Evolutionary conservation across 2,329 filamentous ascomycete species (phyloP), one percentile per base, ranked within the genome.

Genomic region (Gyromitra esculenta): DNA sequence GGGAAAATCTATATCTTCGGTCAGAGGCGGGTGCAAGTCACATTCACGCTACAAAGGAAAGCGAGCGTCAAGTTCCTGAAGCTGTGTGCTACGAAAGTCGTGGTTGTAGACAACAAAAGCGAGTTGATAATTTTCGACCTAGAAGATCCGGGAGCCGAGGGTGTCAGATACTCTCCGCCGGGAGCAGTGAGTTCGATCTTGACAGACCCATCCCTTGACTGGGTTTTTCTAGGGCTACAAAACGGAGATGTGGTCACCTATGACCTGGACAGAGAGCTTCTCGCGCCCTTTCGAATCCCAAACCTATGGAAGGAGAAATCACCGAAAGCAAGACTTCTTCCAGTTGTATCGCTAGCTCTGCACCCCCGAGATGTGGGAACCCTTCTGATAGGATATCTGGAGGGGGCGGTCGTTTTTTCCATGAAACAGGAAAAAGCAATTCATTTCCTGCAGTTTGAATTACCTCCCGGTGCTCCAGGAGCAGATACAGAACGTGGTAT

Each of bases 291-390:
- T 83, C 90, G 89, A 73, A 89, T 99, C 67, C 91, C 93, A 11
- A 97, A 97, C 82, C 89, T 97, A 74, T 98, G 95, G 95, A 86
- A 87, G 65, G 89, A 92, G 79, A 87, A 87, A 77, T 91, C 93
- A 79, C 89, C 92, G 0, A 88, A 88, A 71, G 88, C 90, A 8
- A 87, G 90, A 63, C 84, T 90, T 9, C 85, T 88, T 11, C 87
- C 89, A 1, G 86, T 98, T 43, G 88, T 97, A 18, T 91, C 91
- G 15, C 85, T 99, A 81, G 89, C 93, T 76, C 87, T 98, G 80
- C 96, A 98, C 81, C 94, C 96, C 1, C 88, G 94, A 80, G 96
- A 99, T 82, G 92, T 98, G 79, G 96, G 96, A 3, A 94, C 93
- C 81, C 86, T 99, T 35, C 85, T 99, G 73, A 92, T 99, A 74